phyloP scores from a whole-genome alignment of 306 rosid species.

The Cucumis hystrix region DNA sequence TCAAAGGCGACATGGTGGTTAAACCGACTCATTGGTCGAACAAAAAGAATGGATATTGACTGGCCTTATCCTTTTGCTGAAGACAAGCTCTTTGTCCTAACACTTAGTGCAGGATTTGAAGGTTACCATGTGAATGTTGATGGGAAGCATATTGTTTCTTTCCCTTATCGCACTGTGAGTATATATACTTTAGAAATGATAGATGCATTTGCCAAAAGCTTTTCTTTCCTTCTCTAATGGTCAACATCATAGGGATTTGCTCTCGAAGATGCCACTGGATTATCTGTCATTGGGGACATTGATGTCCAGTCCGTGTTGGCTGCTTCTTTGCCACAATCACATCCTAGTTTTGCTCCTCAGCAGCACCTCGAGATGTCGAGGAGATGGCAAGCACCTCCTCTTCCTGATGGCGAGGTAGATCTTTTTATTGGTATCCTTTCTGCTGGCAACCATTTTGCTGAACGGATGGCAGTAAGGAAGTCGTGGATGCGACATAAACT shows the following conservation, averaged over 20 bases:
- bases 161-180: slow-evolving; percentile 94
- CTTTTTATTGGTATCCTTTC: slow-evolving; percentile 85
- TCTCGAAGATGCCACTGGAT: slow-evolving; percentile 94
- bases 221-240: background rate
- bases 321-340: slow-evolving; percentile 69
- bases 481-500: slow-evolving; percentile 90
- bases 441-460: slow-evolving; percentile 94
- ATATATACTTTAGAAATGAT: slow-evolving; percentile 11
- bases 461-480: slow-evolving; percentile 91
- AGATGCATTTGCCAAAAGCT: slow-evolving; percentile 10
- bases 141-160: slow-evolving; percentile 80
- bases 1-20: slow-evolving; percentile 80
- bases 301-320: slow-evolving; percentile 67
- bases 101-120: slow-evolving; percentile 88
- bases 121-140: slow-evolving; percentile 88
- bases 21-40: slow-evolving; percentile 64
- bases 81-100: slow-evolving; percentile 73
- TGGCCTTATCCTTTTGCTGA: slow-evolving; percentile 89
- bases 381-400: slow-evolving; percentile 58
- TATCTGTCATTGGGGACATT: slow-evolving; percentile 56
- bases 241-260: slow-evolving; percentile 51
- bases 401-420: slow-evolving; percentile 38
- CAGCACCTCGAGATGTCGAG: slow-evolving; percentile 64
- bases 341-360: slow-evolving; percentile 73
- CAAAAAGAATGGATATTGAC: slow-evolving; percentile 51